Evolutionary conservation across 805 yeast species (phyloP).

Genomic region (Spathaspora arborariae): DNA sequence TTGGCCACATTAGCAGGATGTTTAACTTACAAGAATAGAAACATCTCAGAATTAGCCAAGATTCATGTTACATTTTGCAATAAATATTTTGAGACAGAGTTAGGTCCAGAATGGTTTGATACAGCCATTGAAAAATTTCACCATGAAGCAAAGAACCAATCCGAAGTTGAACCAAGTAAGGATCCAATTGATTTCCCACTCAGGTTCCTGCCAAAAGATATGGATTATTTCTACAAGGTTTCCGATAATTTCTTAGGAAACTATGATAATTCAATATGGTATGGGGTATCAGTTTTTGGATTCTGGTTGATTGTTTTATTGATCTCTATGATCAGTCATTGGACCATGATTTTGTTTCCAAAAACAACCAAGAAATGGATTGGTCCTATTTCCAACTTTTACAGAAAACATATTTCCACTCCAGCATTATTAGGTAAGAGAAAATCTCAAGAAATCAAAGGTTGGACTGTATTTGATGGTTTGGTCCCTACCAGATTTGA

Average conservation of each 20-base stretch:
- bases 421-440: slow-evolving; percentile 38
- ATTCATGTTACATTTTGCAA: not conserved
- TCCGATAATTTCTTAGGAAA: slow-evolving; percentile 28
- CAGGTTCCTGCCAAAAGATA: slow-evolving; percentile 14
- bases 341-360: slow-evolving; percentile 40
- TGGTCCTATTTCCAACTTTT: slow-evolving; percentile 20
- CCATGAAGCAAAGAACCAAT: not conserved
- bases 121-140: not conserved
- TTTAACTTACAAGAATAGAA: slow-evolving; percentile 7
- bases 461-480: slow-evolving; percentile 3
- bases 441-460: slow-evolving; percentile 14
- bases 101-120: not conserved
- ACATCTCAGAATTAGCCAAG: not conserved
- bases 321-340: slow-evolving; percentile 37
- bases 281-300: slow-evolving; percentile 38
- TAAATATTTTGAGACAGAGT: not conserved
- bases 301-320: slow-evolving; percentile 47
- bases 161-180: slow-evolving; percentile 13
- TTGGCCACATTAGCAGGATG: slow-evolving; percentile 32
- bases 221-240: slow-evolving; percentile 17
- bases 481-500: slow-evolving; percentile 37
- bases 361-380: slow-evolving; percentile 23
- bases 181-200: slow-evolving; percentile 23
- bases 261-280: slow-evolving; percentile 25
- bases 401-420: slow-evolving; percentile 23